These are phyloP conservation scores for Dorcoceras hygrometricum DNA, from an alignment of 257 asterid species.

Conservation along the genomic window DNA sequence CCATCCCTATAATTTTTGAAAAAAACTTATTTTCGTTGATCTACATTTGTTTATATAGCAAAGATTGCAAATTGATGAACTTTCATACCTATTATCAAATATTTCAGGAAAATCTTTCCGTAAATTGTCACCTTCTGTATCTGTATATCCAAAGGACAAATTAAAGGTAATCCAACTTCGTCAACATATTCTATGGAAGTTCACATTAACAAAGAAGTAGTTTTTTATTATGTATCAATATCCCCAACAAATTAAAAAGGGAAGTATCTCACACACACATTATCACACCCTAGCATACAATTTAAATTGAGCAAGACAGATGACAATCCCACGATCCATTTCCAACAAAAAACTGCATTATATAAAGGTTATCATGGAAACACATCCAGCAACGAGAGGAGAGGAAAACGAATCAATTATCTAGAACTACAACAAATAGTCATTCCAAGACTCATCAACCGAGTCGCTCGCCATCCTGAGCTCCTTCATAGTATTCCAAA, in stretches of 20 bases:
- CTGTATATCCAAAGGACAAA: constrained; percentile 31
- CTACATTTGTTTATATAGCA: neutral
- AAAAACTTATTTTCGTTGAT: neutral
- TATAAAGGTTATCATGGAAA: too few species aligned
- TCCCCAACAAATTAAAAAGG: neutral
- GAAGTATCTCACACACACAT: neutral
- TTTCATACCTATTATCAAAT: constrained; percentile 53
- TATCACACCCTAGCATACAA: neutral
- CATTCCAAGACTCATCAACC: too few species aligned
- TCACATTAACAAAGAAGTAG: neutral
- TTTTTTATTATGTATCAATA: neutral
- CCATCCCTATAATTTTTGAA: constrained; percentile 49
- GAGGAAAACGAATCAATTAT: too few species aligned
- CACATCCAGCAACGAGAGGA: too few species aligned
- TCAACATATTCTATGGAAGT: neutral
- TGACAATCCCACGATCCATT: too few species aligned
- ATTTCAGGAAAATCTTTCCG: constrained; percentile 50
- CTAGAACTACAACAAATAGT: too few species aligned
- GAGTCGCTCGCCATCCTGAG: too few species aligned
- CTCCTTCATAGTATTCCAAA: too few species aligned
- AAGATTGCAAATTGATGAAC: neutral
- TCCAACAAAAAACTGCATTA: too few species aligned
- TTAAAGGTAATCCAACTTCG: neutral
- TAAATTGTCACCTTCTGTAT: constrained; percentile 59
- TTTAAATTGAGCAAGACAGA: neutral